A percentile compares a stretch with the other conserved stretches of the same genome.
phyloP scores from a whole-genome alignment of 345 rosid genomes.

The Dovyalis caffra region DNA sequence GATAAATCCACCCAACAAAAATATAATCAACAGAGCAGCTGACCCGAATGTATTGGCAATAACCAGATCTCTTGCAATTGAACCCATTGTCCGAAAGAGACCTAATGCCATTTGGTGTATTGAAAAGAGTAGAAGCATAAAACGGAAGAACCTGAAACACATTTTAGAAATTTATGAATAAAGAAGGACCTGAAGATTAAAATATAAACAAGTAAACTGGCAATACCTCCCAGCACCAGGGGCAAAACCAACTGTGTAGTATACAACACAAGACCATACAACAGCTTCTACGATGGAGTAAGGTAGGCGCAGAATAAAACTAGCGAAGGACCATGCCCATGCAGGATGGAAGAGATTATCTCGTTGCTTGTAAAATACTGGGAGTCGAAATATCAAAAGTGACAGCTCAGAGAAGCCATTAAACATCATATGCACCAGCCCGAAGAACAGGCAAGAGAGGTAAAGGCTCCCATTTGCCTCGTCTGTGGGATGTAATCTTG shows the following conservation, averaged over 20 bases:
- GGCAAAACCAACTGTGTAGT: conserved; percentile 81
- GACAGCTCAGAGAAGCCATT: conserved; percentile 87
- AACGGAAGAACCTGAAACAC: conserved; percentile 72
- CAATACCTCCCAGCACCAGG: conserved; percentile 66
- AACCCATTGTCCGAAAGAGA: conserved; percentile 74
- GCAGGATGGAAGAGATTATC: conserved; percentile 91
- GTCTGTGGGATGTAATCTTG: conserved; percentile 74
- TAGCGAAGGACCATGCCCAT: conserved; percentile 81
- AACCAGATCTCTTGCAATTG: conserved; percentile 81
- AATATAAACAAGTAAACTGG: background rate
- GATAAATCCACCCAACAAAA: conserved; percentile 87
- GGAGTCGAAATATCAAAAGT: conserved; percentile 78
- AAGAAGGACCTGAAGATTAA: conserved; percentile 6
- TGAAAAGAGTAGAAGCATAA: conserved; percentile 64
- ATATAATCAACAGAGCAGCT: conserved; percentile 52
- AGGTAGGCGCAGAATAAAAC: conserved; percentile 82
- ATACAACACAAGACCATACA: conserved; percentile 81
- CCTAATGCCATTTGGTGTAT: conserved; percentile 94
- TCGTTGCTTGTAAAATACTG: conserved; percentile 87
- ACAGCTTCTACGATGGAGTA: conserved; percentile 80
- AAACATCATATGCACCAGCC: conserved; percentile 85
- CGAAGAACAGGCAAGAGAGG: conserved; percentile 77
- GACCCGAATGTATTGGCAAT: conserved; percentile 88
- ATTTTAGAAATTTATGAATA: conserved; percentile 6
- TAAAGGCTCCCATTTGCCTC: conserved; percentile 69